These are phyloP conservation scores for Uronychia setigera DNA, from an alignment of 73 alveolate species.

Conservation along the genomic window DNA sequence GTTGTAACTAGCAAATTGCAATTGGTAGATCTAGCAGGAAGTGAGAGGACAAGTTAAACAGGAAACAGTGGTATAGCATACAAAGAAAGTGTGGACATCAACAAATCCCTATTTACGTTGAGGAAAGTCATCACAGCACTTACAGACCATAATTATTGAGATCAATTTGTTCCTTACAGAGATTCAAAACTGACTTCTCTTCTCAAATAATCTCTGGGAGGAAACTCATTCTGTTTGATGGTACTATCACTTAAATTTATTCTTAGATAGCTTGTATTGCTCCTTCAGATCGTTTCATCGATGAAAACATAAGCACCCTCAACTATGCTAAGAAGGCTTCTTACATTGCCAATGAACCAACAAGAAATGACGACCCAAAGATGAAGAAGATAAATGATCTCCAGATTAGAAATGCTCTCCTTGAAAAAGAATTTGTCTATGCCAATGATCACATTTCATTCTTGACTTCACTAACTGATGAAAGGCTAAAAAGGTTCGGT, in stretches of 20 bases:
- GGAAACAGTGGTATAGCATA: constrained; percentile 85
- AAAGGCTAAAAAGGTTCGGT: not conserved
- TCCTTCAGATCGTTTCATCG: constrained; percentile 83
- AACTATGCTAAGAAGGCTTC: constrained; percentile 94
- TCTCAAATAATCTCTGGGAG: constrained; percentile 91
- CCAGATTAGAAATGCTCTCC: constrained; percentile 16
- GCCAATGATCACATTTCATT: constrained; percentile 35
- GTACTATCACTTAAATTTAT: not conserved
- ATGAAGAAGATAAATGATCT: constrained; percentile 54
- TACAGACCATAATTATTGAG: constrained; percentile 72
- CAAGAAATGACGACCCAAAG: constrained; percentile 90
- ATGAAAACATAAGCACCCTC: constrained; percentile 90
- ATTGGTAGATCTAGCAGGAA: constrained; percentile 96
- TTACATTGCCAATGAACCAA: constrained; percentile 87
- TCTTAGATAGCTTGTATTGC: constrained; percentile 84
- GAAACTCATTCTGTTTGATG: constrained; percentile 92
- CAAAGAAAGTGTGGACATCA: constrained; percentile 92
- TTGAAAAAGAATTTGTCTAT: constrained; percentile 24
- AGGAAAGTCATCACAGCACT: constrained; percentile 91
- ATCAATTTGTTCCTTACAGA: constrained; percentile 84
- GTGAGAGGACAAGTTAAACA: constrained; percentile 87
- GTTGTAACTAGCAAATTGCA: constrained; percentile 78
- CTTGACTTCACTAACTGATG: constrained; percentile 5
- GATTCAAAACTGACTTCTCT: constrained; percentile 93
- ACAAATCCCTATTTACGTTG: constrained; percentile 89